Conservation (phyloP, 768 basidiomycete genomes). For the Trametes villosa region DNA sequence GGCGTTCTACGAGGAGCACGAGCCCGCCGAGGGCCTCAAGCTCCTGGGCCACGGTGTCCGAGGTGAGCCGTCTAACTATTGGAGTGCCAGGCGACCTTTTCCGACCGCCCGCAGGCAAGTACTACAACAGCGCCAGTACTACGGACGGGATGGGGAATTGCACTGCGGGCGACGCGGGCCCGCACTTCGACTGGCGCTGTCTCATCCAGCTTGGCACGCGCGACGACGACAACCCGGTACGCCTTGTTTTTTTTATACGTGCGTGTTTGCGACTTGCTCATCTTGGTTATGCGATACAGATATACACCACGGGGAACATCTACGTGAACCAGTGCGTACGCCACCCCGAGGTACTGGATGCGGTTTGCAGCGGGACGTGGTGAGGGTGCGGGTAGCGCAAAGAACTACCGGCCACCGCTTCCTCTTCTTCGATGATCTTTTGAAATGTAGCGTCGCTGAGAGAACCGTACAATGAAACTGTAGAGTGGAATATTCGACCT, state of each 20-base stretch:
- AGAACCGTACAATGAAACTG: no score
- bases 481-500: no score
- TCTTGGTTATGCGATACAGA: not conserved
- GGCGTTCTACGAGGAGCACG: slow-evolving; percentile 1
- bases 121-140: not conserved
- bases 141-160: not conserved
- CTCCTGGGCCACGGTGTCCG: slow-evolving; percentile 7
- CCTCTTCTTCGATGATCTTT: no score
- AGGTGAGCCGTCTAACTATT: not conserved
- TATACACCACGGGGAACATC: slow-evolving; percentile 9
- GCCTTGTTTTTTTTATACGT: not conserved
- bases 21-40: slow-evolving; percentile 12
- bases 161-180: not conserved
- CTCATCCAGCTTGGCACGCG: slow-evolving; percentile 14
- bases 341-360: slow-evolving; percentile 4
- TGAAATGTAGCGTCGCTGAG: no score
- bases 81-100: not conserved
- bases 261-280: not conserved
- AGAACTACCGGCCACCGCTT: no score
- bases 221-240: slow-evolving; percentile 12
- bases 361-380: slow-evolving; percentile 2
- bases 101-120: slow-evolving; percentile 1
- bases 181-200: slow-evolving; percentile 2
- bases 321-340: slow-evolving; percentile 6
- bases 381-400: no score